Base-by-base conservation (phyloP, 192 early-diverging fungal species). In the Paraglomus brasilianum region DNA sequence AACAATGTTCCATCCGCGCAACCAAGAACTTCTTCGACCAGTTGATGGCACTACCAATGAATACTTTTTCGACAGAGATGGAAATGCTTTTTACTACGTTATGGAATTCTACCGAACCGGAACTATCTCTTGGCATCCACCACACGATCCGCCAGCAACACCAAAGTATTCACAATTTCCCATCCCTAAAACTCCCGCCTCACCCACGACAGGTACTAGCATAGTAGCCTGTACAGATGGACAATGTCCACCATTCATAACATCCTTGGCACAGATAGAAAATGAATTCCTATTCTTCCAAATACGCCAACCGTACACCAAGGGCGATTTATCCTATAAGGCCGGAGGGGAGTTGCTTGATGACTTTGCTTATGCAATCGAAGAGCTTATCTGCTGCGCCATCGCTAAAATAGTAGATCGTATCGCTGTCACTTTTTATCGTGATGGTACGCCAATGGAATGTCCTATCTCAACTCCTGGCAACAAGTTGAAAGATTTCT, bases 1-100 rank as follows among this genome's bases (percentile, higher is more conserved):
- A 15, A 71, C 69, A 59, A 71, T 71, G 69, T 71, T 71, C 43
- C 60, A 59, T 42, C 45, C 43, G 24, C 14, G 57, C 5, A 71
- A 71, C 42, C 19, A 40, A 48, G 45, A 21, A 48, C 47, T 71
- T 19, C n/a, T 71, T 22, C 56, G 62, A 21, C 69, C 69, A 5
- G 30, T n/a, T 13, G 52, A 71, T 22, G 44, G 46, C 6, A 30
- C 30, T 30, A 30, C 30, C 1, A 63, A 71, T 42, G 69, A 71
- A 71, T 71, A 62, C 43, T 71, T 71, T 42, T 38, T 71, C 47
- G 69, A 71, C 62, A 11, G 69, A 19, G 62, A 71, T 42, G 69
- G 69, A 8, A 5, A 71, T 42, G 59, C 59, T 9, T 71, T 71
- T 47, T 11, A 59, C 62, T 59, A 50, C 40, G 14, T 71, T 7